Evolutionary conservation across 805 yeast species (phyloP).

Genomic region (Yarrowia sp.): DNA sequence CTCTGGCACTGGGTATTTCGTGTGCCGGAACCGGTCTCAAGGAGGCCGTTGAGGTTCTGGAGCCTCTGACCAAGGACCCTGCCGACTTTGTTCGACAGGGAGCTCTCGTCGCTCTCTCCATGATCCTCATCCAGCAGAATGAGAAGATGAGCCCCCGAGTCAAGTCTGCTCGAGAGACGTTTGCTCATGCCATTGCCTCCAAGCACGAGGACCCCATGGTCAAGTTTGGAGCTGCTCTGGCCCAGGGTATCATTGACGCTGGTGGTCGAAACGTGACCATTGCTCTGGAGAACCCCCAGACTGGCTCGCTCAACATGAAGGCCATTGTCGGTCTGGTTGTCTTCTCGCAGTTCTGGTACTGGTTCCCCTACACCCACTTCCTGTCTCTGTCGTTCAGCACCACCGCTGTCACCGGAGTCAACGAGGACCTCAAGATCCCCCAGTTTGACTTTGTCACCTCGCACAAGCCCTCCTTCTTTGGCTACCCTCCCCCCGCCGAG

Average conservation of each 20-base stretch:
- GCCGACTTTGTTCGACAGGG: conserved; percentile 98
- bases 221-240: conserved; percentile 93
- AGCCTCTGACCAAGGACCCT: conserved; percentile 88
- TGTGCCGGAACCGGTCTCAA: conserved; percentile 92
- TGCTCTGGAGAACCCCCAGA: conserved; percentile 70
- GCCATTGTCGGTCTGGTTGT: conserved; percentile 90
- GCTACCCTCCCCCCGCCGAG: conserved; percentile 85
- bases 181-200: conserved; percentile 71
- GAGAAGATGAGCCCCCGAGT: conserved; percentile 81
- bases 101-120: conserved; percentile 85
- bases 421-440: conserved; percentile 82
- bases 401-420: conserved; percentile 83
- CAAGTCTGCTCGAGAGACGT: conserved; percentile 66
- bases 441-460: conserved; percentile 78
- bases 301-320: conserved; percentile 84
- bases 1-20: conserved; percentile 93
- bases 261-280: conserved; percentile 98
- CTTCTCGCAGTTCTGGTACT: conserved; percentile 94
- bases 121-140: conserved; percentile 85
- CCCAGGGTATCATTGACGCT: conserved; percentile 97
- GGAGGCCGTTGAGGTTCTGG: conserved; percentile 87
- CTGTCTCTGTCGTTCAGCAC: conserved; percentile 88
- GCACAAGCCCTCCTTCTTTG: conserved; percentile 74
- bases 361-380: conserved; percentile 97
- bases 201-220: conserved; percentile 97